Base-by-base conservation (phyloP, 1,284 basidiomycete species). In the Neolentinus lepideus region DNA sequence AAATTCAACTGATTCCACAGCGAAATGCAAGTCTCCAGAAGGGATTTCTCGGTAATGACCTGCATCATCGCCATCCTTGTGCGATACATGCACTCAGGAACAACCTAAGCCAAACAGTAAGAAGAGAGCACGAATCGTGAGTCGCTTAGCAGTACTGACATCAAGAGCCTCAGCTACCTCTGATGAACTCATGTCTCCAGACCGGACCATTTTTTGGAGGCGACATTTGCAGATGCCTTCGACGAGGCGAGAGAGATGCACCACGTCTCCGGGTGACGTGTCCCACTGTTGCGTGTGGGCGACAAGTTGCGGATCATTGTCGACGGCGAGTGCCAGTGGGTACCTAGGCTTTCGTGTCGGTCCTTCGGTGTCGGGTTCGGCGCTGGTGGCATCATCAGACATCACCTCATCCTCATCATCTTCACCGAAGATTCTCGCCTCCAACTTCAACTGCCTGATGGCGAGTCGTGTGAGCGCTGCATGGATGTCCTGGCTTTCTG, bases 1-100 rank as follows among this genome's bases (percentile, higher is more conserved):
- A 11, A 21, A 14, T 4, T 22, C 47, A 50, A 6, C 52, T 50
- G n/a, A 14, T 51, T 26, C 33, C 78, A 79, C 2, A 61, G 54
- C 9, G 65, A 67, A 25, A 59, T 64, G 55, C 77, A 78, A 56
- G 73, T 73, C 57, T 78, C 73, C 22, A 78, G 63, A n/a, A 79
- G 60, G 14, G 71, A 70, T 38, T 74, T 66, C 56, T 79, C 77
- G 6, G 67, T 61, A 29, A 79, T 62, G 24, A 71, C 72, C 54
- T 75, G 64, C 56, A 62, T 59, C 26, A 76, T 60, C 3, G 72
- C 76, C 46, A 67, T 58, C 11, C 70, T 70, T 48, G 75, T 78
- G 56, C 71, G 70, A 12, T 45, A 50, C 22, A 58, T 54, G 1
- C 54, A 54, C 9, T 56, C 53, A 4, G 64, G 63, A 6, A 70